Evolutionary conservation across 768 basidiomycete genomes (phyloP).

Genomic region (Favolaschia claudopus): DNA sequence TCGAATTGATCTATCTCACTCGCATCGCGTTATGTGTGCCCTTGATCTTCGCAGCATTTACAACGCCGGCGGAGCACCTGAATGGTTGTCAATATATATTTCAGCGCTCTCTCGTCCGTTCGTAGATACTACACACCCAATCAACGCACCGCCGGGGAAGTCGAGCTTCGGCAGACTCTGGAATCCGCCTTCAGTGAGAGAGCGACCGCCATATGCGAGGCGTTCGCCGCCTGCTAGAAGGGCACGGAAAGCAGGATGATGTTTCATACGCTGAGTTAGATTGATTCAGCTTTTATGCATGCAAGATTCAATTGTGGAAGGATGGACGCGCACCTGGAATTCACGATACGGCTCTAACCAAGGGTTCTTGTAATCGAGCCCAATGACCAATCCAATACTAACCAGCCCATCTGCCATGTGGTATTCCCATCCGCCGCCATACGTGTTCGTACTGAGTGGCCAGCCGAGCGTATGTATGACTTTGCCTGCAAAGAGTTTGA

Average conservation of each 20-base stretch:
- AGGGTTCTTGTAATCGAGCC: slow-evolving; percentile 94
- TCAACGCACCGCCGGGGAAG: slow-evolving; percentile 94
- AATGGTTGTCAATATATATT: background rate
- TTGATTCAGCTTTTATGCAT: slow-evolving; percentile 11
- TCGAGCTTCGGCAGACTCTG: slow-evolving; percentile 86
- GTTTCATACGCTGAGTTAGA: slow-evolving; percentile 75
- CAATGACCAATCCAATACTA: slow-evolving; percentile 89
- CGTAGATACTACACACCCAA: slow-evolving; percentile 54
- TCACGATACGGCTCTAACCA: slow-evolving; percentile 92
- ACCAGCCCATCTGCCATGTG: slow-evolving; percentile 95
- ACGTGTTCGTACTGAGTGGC: slow-evolving; percentile 84
- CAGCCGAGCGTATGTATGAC: slow-evolving; percentile 96
- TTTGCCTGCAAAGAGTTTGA: slow-evolving; percentile 43
- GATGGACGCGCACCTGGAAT: slow-evolving; percentile 70
- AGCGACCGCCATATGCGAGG: slow-evolving; percentile 89
- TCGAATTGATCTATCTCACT: no score
- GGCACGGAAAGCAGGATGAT: slow-evolving; percentile 90
- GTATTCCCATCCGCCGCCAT: slow-evolving; percentile 95
- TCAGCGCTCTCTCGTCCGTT: background rate
- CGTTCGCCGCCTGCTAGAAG: slow-evolving; percentile 72
- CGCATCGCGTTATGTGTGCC: slow-evolving; percentile 99
- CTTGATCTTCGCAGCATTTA: slow-evolving; percentile 98
- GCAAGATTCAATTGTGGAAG: background rate
- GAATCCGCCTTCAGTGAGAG: slow-evolving; percentile 91
- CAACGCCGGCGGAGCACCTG: slow-evolving; percentile 88